Conservation (phyloP, 2,329 filamentous ascomycete genomes). For the Exophiala oligosperma region DNA sequence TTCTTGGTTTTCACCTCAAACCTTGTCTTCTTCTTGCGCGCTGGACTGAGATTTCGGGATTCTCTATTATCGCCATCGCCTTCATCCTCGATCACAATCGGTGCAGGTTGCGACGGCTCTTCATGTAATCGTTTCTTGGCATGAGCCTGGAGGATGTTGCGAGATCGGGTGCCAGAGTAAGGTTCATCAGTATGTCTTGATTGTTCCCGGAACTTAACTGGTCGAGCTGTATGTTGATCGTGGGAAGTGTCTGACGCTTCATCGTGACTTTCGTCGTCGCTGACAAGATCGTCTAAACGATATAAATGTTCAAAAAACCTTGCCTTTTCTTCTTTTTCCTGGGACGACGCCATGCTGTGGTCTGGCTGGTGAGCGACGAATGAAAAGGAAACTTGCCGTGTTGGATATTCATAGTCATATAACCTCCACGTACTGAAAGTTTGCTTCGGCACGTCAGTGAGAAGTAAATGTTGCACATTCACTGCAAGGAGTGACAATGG, state of each 20-base stretch:
- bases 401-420: background rate
- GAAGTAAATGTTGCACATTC: background rate
- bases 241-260: background rate
- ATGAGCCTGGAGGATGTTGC: background rate
- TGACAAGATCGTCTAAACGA: slow-evolving; percentile 26
- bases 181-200: too few relatives aligned
- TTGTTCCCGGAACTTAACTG: too few relatives aligned
- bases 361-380: background rate
- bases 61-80: background rate
- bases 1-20: background rate
- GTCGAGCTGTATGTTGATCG: background rate
- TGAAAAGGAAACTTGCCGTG: background rate
- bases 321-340: slow-evolving; percentile 25
- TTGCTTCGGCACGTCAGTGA: background rate
- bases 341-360: slow-evolving; percentile 14
- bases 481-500: slow-evolving; percentile 5
- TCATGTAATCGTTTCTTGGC: background rate
- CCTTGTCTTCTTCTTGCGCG: background rate
- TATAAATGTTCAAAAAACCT: slow-evolving; percentile 27
- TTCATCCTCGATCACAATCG: background rate
- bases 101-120: background rate
- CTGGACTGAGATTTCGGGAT: background rate
- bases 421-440: background rate
- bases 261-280: background rate
- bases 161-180: background rate